Evolutionary conservation across 2,329 filamentous ascomycete species (phyloP).

Genomic region (Nothopassalora personata): DNA sequence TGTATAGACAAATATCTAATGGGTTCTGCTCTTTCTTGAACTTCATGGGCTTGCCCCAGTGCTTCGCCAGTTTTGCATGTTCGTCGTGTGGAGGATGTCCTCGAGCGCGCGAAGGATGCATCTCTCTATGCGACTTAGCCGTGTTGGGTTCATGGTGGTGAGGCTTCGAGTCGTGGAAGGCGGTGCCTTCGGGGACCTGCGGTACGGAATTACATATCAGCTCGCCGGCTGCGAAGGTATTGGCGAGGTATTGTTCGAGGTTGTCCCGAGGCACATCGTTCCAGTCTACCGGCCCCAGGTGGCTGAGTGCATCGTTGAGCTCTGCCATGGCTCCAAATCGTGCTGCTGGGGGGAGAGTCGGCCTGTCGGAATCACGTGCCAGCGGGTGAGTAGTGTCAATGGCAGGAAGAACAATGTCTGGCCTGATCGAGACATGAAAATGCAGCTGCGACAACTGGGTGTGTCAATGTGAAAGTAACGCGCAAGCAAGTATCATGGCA

Average conservation of each 20-base stretch:
- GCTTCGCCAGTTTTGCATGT: slow-evolving; percentile 61
- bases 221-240: slow-evolving; percentile 53
- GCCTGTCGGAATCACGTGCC: neutral
- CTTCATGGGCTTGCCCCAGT: slow-evolving; percentile 82
- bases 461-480: neutral
- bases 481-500: neutral
- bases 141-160: slow-evolving; percentile 54
- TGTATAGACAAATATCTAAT: slow-evolving; percentile 70
- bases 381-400: neutral
- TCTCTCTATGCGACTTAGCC: slow-evolving; percentile 46
- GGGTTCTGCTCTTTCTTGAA: slow-evolving; percentile 68
- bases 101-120: slow-evolving; percentile 50
- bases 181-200: slow-evolving; percentile 44
- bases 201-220: slow-evolving; percentile 74
- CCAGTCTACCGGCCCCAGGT: slow-evolving; percentile 42
- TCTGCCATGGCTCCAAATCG: slow-evolving; percentile 31
- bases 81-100: slow-evolving; percentile 46
- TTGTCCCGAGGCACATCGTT: slow-evolving; percentile 40
- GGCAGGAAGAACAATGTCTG: neutral
- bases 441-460: neutral
- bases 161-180: slow-evolving; percentile 45
- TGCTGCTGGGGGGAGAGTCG: neutral
- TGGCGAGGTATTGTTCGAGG: slow-evolving; percentile 37
- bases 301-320: slow-evolving; percentile 44
- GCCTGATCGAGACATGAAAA: neutral